phyloP scores from a whole-genome alignment of 768 basidiomycete genomes.

The Amanita jacksonii region DNA sequence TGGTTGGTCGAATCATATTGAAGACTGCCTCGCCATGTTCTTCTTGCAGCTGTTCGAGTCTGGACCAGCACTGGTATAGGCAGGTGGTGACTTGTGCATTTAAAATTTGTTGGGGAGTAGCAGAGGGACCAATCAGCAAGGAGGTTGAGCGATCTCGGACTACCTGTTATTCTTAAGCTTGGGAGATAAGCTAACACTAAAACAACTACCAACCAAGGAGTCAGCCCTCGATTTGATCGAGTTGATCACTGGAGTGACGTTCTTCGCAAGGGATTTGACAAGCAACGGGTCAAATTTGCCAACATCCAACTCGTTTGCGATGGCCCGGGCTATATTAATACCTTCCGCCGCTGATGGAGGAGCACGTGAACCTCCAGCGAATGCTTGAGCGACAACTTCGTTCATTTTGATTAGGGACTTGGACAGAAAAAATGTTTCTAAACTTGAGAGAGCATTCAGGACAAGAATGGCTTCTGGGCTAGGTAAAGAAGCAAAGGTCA shows the following conservation, averaged over 20 bases:
- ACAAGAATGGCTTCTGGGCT: conserved; percentile 91
- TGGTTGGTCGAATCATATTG: conserved; percentile 40
- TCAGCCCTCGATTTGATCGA: conserved; percentile 56
- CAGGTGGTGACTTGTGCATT: conserved; percentile 77
- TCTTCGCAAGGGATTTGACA: conserved; percentile 69
- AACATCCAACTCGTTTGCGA: conserved; percentile 88
- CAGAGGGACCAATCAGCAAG: conserved; percentile 63
- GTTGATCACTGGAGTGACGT: conserved; percentile 61
- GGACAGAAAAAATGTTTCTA: conserved; percentile 85
- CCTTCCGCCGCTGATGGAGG: conserved; percentile 76
- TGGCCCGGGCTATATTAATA: conserved; percentile 58
- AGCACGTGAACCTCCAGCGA: conserved; percentile 57
- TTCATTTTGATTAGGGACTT: conserved; percentile 77
- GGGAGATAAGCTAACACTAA: background rate
- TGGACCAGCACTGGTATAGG: conserved; percentile 67
- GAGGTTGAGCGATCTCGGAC: conserved; percentile 71
- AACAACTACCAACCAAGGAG: conserved; percentile 44
- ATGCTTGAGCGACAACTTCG: conserved; percentile 70
- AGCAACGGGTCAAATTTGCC: conserved; percentile 90
- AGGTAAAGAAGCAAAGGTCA: no score
- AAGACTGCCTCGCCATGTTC: conserved; percentile 60
- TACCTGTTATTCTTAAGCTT: conserved; percentile 32
- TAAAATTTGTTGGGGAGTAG: conserved; percentile 67
- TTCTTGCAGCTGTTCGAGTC: conserved; percentile 52
- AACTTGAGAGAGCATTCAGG: conserved; percentile 70